phyloP scores from a whole-genome alignment of 2,329 filamentous ascomycete genomes.

The Colletotrichum caudatum region DNA sequence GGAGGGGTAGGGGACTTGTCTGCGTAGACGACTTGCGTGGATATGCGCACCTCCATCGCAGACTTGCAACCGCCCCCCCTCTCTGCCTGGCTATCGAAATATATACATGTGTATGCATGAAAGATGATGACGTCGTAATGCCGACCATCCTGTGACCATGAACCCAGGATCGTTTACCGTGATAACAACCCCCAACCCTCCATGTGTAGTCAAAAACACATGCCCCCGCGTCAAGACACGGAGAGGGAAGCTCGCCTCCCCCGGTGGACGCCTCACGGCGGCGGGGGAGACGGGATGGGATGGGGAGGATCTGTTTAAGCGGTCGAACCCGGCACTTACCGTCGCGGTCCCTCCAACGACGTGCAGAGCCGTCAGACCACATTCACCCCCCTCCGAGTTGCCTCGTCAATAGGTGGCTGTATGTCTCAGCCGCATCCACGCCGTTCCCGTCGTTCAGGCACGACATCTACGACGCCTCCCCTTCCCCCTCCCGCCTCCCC shows the following conservation, averaged over 20 bases:
- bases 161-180: not conserved
- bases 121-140: no score
- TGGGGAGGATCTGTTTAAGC: not conserved
- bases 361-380: no score
- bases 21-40: no score
- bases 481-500: not conserved
- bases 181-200: no score
- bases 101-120: not conserved
- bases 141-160: not conserved
- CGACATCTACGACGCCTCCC: not conserved
- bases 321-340: no score
- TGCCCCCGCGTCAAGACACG: not conserved
- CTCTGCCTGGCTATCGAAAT: not conserved
- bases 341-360: not conserved
- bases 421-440: not conserved
- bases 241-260: not conserved
- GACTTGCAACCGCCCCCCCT: not conserved
- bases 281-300: not conserved
- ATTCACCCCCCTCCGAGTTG: not conserved
- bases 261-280: not conserved
- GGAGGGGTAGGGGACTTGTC: no score
- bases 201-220: not conserved
- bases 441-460: not conserved
- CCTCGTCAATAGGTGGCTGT: not conserved
- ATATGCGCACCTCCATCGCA: not conserved